A percentile compares a stretch with the other conserved stretches of the same genome.
Conservation (phyloP, 2,329 filamentous ascomycete species). For the Penicillium brevicompactum region DNA sequence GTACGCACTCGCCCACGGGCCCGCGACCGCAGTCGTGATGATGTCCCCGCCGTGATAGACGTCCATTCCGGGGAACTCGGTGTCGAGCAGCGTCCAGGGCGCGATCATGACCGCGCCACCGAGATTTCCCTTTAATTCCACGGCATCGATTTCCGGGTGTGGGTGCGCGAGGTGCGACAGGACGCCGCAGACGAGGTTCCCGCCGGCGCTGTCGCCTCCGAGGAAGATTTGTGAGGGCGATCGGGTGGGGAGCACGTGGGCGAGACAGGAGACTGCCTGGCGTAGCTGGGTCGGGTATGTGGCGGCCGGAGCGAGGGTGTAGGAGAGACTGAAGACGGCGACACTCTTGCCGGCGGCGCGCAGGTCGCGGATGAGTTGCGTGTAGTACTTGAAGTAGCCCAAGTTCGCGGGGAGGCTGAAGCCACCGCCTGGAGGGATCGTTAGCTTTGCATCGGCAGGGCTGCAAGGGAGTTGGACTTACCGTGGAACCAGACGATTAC, state of each 20-base stretch:
- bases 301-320: slow-evolving; percentile 56
- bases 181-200: slow-evolving; percentile 43
- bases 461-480: slow-evolving; percentile 11
- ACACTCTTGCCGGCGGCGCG: slow-evolving; percentile 47
- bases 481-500: slow-evolving; percentile 45
- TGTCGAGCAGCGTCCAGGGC: slow-evolving; percentile 60
- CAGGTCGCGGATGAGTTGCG: slow-evolving; percentile 47
- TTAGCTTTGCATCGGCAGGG: background rate
- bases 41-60: slow-evolving; percentile 56
- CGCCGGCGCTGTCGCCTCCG: slow-evolving; percentile 49
- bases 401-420: slow-evolving; percentile 53
- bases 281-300: slow-evolving; percentile 48
- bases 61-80: slow-evolving; percentile 44
- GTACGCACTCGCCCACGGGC: slow-evolving; percentile 53
- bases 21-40: slow-evolving; percentile 44
- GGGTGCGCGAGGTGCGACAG: slow-evolving; percentile 54
- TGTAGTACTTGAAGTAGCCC: slow-evolving; percentile 54
- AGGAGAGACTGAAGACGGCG: slow-evolving; percentile 58
- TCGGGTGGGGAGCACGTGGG: slow-evolving; percentile 41
- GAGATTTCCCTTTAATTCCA: slow-evolving; percentile 48
- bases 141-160: slow-evolving; percentile 52
- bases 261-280: slow-evolving; percentile 44
- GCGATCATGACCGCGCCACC: slow-evolving; percentile 57
- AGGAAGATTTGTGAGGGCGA: slow-evolving; percentile 41
- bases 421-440: slow-evolving; percentile 52